Evolutionary conservation across 176 grass and related monocot species (phyloP), one percentile per base, ranked within the genome.

Genomic region (Thinopyrum elongatum): DNA sequence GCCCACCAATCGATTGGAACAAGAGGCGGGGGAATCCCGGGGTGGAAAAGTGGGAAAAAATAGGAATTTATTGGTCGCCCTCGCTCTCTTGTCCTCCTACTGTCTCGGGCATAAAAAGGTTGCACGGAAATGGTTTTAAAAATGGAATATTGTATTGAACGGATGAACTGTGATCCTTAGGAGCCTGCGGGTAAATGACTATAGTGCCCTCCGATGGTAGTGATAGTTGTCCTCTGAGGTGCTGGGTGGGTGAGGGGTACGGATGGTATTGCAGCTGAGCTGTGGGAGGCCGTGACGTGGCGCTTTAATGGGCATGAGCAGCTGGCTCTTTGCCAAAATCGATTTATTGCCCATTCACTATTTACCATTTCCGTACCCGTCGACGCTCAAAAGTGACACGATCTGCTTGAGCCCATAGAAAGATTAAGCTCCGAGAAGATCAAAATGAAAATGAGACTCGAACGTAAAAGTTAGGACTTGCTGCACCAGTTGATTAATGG

Each of bases 241-340:
- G 19, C 42, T 19, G 22, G n/a, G 17, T 31, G 3, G 26, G 42
- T 4, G 4, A 49, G 80, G 83, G 92, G 49, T 49, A 84, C 15
- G 23, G 4, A 30, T 23, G 89, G 86, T 77, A 91, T 82, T 84
- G 3, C 2, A 19, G 78, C 85, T 86, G 82, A 93, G 81, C 74
- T 88, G 78, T 70, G 38, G 21, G 25, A 17, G 74, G 28, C 36
- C 38, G 30, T 85, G 86, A 85, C 85, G 72, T 90, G 84, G 84
- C 74, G 25, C 79, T 78, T 83, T 77, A 65, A 86, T 51, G 58
- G 58, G 19, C n/a, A 31, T 72, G 65, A 39, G 51, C 55, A 36
- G 28, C 21, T 90, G 51, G 78, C 62, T 36, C 22, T 55, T 34
- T 79, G 63, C 71, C 67, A 70, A 63, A 70, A 74, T 76, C 33